Evolutionary conservation across 2,329 filamentous ascomycete genomes (phyloP).

Genomic region (Tolypocladium tundrense): DNA sequence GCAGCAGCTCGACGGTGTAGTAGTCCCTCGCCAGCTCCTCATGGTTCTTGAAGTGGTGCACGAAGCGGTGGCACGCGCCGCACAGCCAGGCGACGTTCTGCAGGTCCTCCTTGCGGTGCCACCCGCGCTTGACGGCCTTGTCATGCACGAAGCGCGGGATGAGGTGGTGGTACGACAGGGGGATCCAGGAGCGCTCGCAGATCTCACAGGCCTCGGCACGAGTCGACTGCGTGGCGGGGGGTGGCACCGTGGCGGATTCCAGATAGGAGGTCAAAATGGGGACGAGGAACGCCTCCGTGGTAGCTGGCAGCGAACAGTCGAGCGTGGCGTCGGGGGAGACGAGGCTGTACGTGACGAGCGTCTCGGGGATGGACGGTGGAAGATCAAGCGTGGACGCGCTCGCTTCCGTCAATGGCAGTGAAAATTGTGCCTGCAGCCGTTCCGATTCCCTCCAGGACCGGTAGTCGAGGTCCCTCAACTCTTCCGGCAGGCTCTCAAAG

Average conservation of each 20-base stretch:
- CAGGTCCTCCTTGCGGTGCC: conserved; percentile 66
- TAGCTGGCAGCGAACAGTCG: conserved; percentile 23
- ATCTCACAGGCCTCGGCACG: conserved; percentile 58
- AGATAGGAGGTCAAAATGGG: conserved; percentile 57
- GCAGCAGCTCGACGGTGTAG: conserved; percentile 62
- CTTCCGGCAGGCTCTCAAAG: conserved; percentile 53
- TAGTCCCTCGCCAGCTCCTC: conserved; percentile 67
- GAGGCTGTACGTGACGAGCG: conserved; percentile 56
- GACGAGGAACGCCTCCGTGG: conserved; percentile 45
- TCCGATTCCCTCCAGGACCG: conserved; percentile 31
- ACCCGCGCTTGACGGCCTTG: conserved; percentile 66
- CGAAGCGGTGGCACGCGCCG: conserved; percentile 72
- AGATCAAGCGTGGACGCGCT: conserved; percentile 41
- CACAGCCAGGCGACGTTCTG: conserved; percentile 82
- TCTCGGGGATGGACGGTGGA: conserved; percentile 48
- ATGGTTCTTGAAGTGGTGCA: conserved; percentile 64
- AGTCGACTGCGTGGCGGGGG: conserved; percentile 52
- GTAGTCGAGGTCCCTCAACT: conserved; percentile 53
- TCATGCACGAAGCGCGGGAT: conserved; percentile 71
- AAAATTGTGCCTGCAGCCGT: conserved; percentile 43
- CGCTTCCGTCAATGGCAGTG: conserved; percentile 43
- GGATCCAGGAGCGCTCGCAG: conserved; percentile 64
- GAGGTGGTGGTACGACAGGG: conserved; percentile 74
- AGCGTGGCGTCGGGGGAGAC: conserved; percentile 30
- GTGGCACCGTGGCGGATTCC: conserved; percentile 42